Conservation (phyloP, 2,329 filamentous ascomycete species). For the Periconia digitata region DNA sequence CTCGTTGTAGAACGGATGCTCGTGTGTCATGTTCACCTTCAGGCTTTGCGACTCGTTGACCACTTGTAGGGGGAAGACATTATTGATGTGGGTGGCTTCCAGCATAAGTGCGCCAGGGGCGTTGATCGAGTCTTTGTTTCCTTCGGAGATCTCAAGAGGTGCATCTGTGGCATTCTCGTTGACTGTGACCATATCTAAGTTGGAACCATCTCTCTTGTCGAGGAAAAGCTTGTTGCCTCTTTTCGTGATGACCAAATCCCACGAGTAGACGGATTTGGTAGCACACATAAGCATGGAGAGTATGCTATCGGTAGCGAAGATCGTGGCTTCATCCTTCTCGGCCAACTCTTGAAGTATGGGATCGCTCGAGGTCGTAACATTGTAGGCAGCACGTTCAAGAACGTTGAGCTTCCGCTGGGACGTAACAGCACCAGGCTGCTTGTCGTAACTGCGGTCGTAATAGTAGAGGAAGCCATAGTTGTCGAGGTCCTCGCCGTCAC, state of each 20-base stretch:
- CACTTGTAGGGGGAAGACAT: constrained; percentile 97
- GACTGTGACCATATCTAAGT: constrained; percentile 95
- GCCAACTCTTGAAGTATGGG: constrained; percentile 96
- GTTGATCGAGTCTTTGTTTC: constrained; percentile 93
- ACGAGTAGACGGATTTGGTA: constrained; percentile 93
- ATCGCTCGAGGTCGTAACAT: constrained; percentile 94
- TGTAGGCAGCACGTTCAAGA: constrained; percentile 94
- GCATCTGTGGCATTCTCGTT: constrained; percentile 98
- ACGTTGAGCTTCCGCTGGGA: constrained; percentile 84
- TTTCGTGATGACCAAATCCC: constrained; percentile 93
- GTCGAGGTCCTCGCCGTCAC: constrained; percentile 93
- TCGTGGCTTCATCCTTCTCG: constrained; percentile 92
- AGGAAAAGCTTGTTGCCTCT: constrained; percentile 97
- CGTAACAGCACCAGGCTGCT: constrained; percentile 80
- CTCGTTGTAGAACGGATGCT: constrained; percentile 97
- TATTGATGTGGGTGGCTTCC: constrained; percentile 99
- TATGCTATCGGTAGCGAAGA: constrained; percentile 96
- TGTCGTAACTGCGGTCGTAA: constrained; percentile 96
- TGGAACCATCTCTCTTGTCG: constrained; percentile 95
- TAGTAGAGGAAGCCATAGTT: constrained; percentile 97
- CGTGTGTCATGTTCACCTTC: constrained; percentile 81
- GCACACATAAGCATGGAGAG: constrained; percentile 99
- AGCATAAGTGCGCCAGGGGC: constrained; percentile 89
- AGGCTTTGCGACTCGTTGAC: constrained; percentile 77
- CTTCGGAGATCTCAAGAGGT: constrained; percentile 86